phyloP scores from a whole-genome alignment of 169 alveolate species.

The Plasmodium gonderi region DNA sequence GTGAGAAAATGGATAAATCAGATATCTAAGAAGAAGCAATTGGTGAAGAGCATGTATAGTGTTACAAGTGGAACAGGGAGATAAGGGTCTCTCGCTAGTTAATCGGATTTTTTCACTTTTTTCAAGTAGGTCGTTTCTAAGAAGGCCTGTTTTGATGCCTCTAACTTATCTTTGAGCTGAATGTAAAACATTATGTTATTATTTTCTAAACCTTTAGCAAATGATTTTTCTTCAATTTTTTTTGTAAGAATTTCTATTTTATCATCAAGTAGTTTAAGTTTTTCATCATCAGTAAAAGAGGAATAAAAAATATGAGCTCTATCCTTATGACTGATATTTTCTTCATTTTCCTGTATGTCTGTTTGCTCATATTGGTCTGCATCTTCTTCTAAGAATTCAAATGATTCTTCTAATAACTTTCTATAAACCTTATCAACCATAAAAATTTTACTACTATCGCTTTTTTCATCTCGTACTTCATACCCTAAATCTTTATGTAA shows the following conservation, averaged over 20 bases:
- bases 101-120: background rate
- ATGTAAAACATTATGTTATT: conserved; percentile 77
- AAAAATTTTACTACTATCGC: conserved; percentile 77
- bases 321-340: conserved; percentile 71
- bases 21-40: no score
- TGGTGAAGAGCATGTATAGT: no score
- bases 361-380: conserved; percentile 77
- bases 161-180: conserved; percentile 87
- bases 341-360: conserved; percentile 10
- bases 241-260: conserved; percentile 83
- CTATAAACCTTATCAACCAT: conserved; percentile 79
- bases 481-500: conserved; percentile 81
- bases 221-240: conserved; percentile 84
- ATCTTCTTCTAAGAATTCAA: conserved; percentile 86
- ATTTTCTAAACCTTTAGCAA: conserved; percentile 80
- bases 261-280: conserved; percentile 83
- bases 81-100: background rate
- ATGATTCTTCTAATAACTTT: conserved; percentile 85
- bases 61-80: no score
- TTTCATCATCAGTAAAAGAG: conserved; percentile 84
- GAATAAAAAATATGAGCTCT: conserved; percentile 84
- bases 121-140: conserved; percentile 72
- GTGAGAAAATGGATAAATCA: no score
- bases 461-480: conserved; percentile 79
- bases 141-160: conserved; percentile 88